Evolutionary conservation across 345 rosid genomes (phyloP).

Genomic region (Syzygium jambos): DNA sequence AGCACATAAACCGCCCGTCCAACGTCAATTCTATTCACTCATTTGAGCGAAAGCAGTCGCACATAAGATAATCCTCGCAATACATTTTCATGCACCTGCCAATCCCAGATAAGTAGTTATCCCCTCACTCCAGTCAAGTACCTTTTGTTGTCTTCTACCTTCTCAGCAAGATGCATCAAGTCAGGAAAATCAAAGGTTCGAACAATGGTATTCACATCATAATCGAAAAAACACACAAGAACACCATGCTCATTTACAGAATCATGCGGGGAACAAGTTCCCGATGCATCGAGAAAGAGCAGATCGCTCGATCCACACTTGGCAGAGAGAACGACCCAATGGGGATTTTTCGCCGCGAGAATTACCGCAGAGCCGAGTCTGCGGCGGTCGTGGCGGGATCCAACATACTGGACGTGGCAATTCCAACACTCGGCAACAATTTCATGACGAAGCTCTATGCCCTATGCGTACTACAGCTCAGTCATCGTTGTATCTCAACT

Average conservation of each 20-base stretch:
- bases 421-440: background rate
- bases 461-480: background rate
- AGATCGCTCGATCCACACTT: background rate
- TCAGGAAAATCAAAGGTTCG: background rate
- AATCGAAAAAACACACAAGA: background rate
- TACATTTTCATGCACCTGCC: background rate
- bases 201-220: background rate
- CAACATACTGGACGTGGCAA: background rate
- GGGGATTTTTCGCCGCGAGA: background rate
- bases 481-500: background rate
- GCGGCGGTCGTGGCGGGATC: background rate
- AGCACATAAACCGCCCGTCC: background rate
- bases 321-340: background rate
- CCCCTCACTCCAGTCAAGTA: background rate
- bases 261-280: background rate
- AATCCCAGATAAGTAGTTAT: background rate
- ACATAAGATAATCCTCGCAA: background rate
- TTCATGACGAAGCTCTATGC: background rate
- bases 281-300: background rate
- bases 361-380: fast-evolving
- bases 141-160: background rate
- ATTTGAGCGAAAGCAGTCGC: background rate
- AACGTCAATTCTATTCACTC: background rate
- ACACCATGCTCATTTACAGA: background rate
- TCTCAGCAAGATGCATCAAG: background rate